Evolutionary conservation across 768 basidiomycete species (phyloP), one percentile per base, ranked within the genome.

Genomic region (Tulasnella sp.): DNA sequence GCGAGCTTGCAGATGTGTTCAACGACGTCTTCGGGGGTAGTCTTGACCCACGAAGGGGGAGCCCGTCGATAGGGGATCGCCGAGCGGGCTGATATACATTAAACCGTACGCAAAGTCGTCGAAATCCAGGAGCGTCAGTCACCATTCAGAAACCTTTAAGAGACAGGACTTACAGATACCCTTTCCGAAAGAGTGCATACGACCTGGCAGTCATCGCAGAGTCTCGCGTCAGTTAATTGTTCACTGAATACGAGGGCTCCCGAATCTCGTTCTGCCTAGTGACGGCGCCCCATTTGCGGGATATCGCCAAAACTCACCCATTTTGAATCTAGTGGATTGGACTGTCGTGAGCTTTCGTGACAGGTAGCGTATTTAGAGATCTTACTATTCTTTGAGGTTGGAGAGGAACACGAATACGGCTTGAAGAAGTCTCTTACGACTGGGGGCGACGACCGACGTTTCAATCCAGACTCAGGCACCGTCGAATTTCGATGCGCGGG

Each of bases 171-270:
- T 73, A 90, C 86, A 88, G 79, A 98, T 96, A 81, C 93, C 94
- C 90, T 98, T 98, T 75, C 91, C 91, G 74, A 92, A 91, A 82
- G 92, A 92, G 82, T 98, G 94, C 90, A 96, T 92, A 70, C 92
- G 90, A 87, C 85, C 87, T 52, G 35, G 36, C 23, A 52, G 50
- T 52, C 50, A 52, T 52, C 50, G 50, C 39, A 52, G 50, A 52
- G 50, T 52, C 29, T 52, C 50, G 50, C 50, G 50, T 52, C 50
- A 52, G 36, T 37, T 25, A 43, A 9, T n/a, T 43, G 9, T 34
- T 14, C 29, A 52, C 35, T 52, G 50, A 52, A 34, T 52, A 52
- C 50, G 50, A 52, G 27, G 50, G 27, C 50, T 52, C 50, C 39
- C 50, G 50, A 52, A 52, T 52, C 42, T 11, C 19, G 36, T 34